Conservation (phyloP, 768 basidiomycete genomes). For the Amanita pallidorosea region DNA sequence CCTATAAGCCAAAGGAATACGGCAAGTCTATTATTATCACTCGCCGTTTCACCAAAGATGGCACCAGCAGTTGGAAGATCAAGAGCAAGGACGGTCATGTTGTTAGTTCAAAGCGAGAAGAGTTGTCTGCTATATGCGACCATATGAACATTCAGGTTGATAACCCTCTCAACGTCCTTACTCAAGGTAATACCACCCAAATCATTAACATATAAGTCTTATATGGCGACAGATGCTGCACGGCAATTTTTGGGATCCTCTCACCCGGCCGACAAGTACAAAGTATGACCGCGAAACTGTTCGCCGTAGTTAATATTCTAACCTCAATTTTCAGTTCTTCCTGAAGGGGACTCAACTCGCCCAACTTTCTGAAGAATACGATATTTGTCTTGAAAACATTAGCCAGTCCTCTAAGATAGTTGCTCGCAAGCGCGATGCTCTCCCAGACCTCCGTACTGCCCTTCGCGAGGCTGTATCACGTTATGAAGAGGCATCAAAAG, state of each 20-base stretch:
- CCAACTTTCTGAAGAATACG: constrained; percentile 83
- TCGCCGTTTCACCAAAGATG: constrained; percentile 70
- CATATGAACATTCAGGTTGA: constrained; percentile 97
- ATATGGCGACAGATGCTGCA: constrained; percentile 42
- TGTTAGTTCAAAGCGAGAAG: constrained; percentile 71
- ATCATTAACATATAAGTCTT: not conserved
- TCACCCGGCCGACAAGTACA: constrained; percentile 78
- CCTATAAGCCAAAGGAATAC: constrained; percentile 77
- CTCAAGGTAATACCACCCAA: constrained; percentile 44
- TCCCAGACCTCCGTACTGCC: constrained; percentile 63
- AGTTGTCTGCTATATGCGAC: constrained; percentile 81
- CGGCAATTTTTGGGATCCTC: constrained; percentile 82
- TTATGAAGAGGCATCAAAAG: constrained; percentile 65
- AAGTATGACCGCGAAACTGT: constrained; percentile 32
- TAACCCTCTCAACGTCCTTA: constrained; percentile 91
- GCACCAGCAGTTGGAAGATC: constrained; percentile 75
- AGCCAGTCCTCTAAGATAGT: constrained; percentile 55
- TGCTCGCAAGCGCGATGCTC: constrained; percentile 57
- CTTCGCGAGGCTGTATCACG: constrained; percentile 47
- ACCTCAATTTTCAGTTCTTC: constrained; percentile 58
- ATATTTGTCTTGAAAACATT: constrained; percentile 64
- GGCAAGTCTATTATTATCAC: constrained; percentile 80
- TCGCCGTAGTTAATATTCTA: not conserved
- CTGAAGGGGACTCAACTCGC: constrained; percentile 85
- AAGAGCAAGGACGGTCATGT: constrained; percentile 53